phyloP scores from a whole-genome alignment of 1,284 basidiomycete species.

The Papiliotrema fonsecae region DNA sequence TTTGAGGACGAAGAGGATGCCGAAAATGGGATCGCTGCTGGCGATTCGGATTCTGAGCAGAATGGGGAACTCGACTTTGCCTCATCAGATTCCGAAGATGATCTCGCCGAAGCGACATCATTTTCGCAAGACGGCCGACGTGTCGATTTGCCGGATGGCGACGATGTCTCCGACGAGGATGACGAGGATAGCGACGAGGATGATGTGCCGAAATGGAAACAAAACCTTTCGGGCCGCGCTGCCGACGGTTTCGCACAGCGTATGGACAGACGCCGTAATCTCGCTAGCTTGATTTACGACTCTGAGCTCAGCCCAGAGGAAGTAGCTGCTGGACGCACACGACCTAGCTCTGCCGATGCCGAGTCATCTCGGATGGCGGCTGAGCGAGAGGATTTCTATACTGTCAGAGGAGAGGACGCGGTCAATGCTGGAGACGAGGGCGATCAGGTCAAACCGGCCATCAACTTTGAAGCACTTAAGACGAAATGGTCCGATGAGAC shows the following conservation, averaged over 20 bases:
- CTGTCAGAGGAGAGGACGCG: conserved; percentile 50
- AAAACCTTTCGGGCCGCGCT: conserved; percentile 62
- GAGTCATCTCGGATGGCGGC: conserved; percentile 45
- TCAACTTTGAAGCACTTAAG: conserved; percentile 53
- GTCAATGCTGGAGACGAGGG: conserved; percentile 51
- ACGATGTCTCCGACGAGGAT: conserved; percentile 48
- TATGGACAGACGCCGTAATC: conserved; percentile 59
- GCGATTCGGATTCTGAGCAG: conserved; percentile 45
- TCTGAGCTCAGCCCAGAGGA: conserved; percentile 65
- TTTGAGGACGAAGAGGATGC: conserved; percentile 41
- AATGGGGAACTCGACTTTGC: conserved; percentile 60
- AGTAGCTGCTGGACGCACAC: conserved; percentile 55
- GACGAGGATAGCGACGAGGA: conserved; percentile 47
- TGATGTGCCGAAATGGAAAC: conserved; percentile 68
- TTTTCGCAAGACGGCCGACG: conserved; percentile 49
- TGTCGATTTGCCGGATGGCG: conserved; percentile 42
- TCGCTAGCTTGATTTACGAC: conserved; percentile 83
- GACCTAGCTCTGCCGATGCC: conserved; percentile 41
- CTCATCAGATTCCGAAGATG: conserved; percentile 64
- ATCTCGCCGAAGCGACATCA: conserved; percentile 43
- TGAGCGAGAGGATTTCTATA: conserved; percentile 70
- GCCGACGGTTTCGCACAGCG: conserved; percentile 52
- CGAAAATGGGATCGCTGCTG: conserved; percentile 29
- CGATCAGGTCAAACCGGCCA: conserved; percentile 65
- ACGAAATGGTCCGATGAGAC: conserved; percentile 78